Evolutionary conservation across 768 basidiomycete genomes (phyloP), one percentile per base, ranked within the genome.

Genomic region (Lentinula sp.): DNA sequence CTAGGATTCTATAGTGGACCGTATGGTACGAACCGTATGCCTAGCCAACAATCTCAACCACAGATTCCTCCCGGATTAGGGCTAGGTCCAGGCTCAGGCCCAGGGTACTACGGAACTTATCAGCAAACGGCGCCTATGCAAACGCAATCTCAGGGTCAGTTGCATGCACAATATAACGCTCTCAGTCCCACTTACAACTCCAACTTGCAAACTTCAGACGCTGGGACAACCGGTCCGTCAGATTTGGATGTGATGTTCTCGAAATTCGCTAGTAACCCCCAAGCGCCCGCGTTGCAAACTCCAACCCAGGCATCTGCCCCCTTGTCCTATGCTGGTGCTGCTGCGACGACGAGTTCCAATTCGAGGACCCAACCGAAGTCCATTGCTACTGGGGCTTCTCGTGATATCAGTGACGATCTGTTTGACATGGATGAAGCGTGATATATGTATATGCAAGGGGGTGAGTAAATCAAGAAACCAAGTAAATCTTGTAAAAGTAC

Each of bases 351-450:
- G 15, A 34, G 13, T 52, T 52, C 50, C 4, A 21, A 18, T 23
- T 40, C 53, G 10, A 16, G 32, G 32, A 35, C 31, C 3, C 53
- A 35, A 13, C 18, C 34, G 11, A 54, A 54, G 53, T 10, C 32
- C 4, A 40, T 37, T 8, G 7, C 28, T 37, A 18, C 35, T 54
- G 53, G 34, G 11, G 35, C 35, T 3, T 13, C 53, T 40, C 53
- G 53, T 39, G n/a, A 54, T 40, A n/a, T 7, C 46, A 18, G 21
- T 18, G 46, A 54, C 63, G 76, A 80, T 56, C 70, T 91, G 69
- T 91, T 91, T 70, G 78, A 77, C 66, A 85, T 90, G 84, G 88
- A 90, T 64, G 76, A 76, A 57, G 80, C 62, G 68, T 61, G 32
- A 21, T 45, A 57, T 52, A 34, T 52, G 51, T 28, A 28, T 28